Conservation (phyloP, 2,329 filamentous ascomycete species). For the Microascus cirrosus region DNA sequence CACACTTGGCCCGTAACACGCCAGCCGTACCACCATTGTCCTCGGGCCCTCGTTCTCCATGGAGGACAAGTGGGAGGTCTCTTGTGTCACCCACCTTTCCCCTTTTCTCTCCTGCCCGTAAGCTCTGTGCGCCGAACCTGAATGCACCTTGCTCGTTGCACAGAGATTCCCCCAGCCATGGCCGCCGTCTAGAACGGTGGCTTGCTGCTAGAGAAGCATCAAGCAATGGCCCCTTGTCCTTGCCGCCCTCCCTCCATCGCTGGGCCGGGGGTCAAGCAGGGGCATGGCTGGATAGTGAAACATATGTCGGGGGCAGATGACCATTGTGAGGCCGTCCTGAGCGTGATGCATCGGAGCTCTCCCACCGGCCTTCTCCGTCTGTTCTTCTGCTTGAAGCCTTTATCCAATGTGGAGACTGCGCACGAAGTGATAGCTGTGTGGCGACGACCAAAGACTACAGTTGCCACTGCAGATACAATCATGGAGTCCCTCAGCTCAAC, state of each 20-base stretch:
- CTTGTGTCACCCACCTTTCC: neutral
- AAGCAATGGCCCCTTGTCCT: neutral
- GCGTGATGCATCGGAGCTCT: neutral
- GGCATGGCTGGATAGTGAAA: neutral
- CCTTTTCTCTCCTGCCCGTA: neutral
- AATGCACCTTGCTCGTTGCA: neutral
- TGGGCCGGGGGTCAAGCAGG: too few relatives aligned
- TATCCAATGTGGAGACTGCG: neutral
- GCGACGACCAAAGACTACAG: neutral
- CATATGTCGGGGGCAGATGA: neutral
- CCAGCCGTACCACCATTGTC: neutral
- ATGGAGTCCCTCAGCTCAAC: neutral
- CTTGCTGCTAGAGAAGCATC: neutral
- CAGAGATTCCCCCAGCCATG: neutral
- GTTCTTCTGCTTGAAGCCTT: neutral
- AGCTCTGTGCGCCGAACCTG: neutral
- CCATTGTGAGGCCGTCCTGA: neutral
- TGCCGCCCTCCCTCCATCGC: neutral
- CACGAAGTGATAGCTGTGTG: neutral
- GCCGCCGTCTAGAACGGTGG: conserved; percentile 4
- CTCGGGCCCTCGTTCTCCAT: neutral
- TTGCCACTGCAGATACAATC: too few relatives aligned
- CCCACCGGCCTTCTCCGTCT: too few relatives aligned
- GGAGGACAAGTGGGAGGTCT: neutral
- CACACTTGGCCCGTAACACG: neutral